These are phyloP conservation scores for Collybiopsis confluens DNA, from an alignment of 768 basidiomycete genomes.

Conservation along the genomic window DNA sequence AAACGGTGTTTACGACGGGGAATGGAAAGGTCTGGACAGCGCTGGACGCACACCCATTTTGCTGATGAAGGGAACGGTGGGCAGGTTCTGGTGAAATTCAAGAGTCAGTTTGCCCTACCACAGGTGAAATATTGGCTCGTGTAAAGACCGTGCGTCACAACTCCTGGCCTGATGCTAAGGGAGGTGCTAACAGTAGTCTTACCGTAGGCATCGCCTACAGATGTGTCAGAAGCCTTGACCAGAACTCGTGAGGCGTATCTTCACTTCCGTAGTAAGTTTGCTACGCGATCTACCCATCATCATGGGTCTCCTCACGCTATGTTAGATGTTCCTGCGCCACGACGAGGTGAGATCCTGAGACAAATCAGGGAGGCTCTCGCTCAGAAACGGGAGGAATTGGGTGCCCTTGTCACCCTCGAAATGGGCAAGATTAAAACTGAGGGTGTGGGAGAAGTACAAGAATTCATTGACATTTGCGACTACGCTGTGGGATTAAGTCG, in stretches of 20 bases:
- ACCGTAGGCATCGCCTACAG: slow-evolving; percentile 62
- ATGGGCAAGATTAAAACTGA: slow-evolving; percentile 93
- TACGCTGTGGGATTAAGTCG: slow-evolving; percentile 90
- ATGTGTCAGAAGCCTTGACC: slow-evolving; percentile 65
- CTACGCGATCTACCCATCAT: background rate
- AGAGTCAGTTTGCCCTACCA: slow-evolving; percentile 76
- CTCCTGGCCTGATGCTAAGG: background rate
- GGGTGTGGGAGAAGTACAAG: slow-evolving; percentile 90
- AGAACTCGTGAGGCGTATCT: slow-evolving; percentile 72
- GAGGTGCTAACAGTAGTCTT: slow-evolving; percentile 9
- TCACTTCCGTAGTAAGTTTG: slow-evolving; percentile 50
- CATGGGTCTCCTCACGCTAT: background rate
- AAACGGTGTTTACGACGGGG: slow-evolving; percentile 77
- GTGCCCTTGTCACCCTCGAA: slow-evolving; percentile 79
- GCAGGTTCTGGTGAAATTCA: slow-evolving; percentile 69
- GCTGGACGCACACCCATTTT: too few relatives aligned
- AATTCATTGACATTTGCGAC: slow-evolving; percentile 94
- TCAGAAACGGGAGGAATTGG: slow-evolving; percentile 60
- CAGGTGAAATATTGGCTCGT: slow-evolving; percentile 77
- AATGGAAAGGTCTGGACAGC: slow-evolving; percentile 72
- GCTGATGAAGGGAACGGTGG: too few relatives aligned
- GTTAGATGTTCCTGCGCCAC: slow-evolving; percentile 72
- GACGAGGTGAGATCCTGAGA: slow-evolving; percentile 81
- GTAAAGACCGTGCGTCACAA: slow-evolving; percentile 58
- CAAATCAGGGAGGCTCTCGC: slow-evolving; percentile 78